Evolutionary conservation across 2,329 filamentous ascomycete species (phyloP).

Genomic region (Septoria linicola): DNA sequence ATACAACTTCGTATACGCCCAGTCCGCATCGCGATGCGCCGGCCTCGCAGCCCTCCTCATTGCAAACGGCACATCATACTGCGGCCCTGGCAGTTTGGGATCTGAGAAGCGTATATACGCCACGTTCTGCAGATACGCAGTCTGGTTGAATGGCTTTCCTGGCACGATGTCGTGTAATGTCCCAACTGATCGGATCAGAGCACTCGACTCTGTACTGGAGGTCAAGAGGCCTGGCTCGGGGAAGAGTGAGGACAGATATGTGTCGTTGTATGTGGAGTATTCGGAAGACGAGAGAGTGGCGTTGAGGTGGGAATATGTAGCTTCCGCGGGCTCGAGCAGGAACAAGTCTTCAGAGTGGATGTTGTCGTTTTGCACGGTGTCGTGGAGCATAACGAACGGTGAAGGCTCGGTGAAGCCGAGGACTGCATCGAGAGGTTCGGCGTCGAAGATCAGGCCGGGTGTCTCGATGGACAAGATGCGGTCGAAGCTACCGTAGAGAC

Average conservation of each 20-base stretch:
- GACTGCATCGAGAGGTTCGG: constrained; percentile 46
- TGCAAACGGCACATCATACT: constrained; percentile 50
- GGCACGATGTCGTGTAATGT: constrained; percentile 31
- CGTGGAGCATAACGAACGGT: constrained; percentile 35
- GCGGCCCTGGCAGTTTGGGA: constrained; percentile 50
- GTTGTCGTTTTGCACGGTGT: constrained; percentile 29
- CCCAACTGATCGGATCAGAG: constrained; percentile 35
- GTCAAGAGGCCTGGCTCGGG: constrained; percentile 31
- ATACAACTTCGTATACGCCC: constrained; percentile 52
- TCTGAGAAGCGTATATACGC: constrained; percentile 50
- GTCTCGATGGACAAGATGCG: constrained; percentile 47
- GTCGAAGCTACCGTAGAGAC: constrained; percentile 45
- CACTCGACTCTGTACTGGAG: constrained; percentile 25
- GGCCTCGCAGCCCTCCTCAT: constrained; percentile 45
- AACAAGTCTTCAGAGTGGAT: constrained; percentile 38
- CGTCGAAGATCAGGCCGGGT: constrained; percentile 48
- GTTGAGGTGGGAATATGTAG: constrained; percentile 23
- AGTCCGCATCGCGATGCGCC: constrained; percentile 47
- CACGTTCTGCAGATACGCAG: constrained; percentile 43
- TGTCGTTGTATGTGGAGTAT: constrained; percentile 27
- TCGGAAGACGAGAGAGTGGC: constrained; percentile 19
- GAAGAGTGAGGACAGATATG: constrained; percentile 36
- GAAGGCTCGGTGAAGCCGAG: constrained; percentile 35
- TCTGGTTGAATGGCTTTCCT: constrained; percentile 44
- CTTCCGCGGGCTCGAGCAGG: constrained; percentile 30